Evolutionary conservation across 1,284 basidiomycete genomes (phyloP), one percentile per base, ranked within the genome.

Genomic region (Ganoderma lucidum): DNA sequence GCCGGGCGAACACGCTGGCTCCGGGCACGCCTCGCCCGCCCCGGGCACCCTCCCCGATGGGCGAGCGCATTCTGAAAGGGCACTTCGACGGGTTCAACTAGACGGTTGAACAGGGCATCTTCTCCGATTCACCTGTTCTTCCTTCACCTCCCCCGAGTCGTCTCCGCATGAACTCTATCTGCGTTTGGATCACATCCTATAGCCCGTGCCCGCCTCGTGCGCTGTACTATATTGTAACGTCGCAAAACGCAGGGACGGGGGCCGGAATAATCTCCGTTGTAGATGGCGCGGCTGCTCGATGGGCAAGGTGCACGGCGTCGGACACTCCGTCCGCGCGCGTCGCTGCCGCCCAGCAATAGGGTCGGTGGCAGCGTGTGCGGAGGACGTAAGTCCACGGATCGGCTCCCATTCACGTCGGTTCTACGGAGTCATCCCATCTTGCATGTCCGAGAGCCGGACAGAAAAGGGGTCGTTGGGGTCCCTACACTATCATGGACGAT

Each of bases 81-180:
- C 93, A 94, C 74, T 94, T 94, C 74, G 92, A 94, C 76, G 90
- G 93, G 53, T 94, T 94, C 83, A 92, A 92, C 79, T 91, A 71
- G 60, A 64, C 48, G 35, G 39, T 60, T 44, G 35, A 15, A 30
- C 17, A 19, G 28, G 44, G 62, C 48, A 17, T 32, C 48, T 42
- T 15, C 59, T 44, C 42, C 30, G 28, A n/a, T 15, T 19, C 23
- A 10, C 58, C 58, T 23, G 5, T 51, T 12, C 10, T 10, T 23
- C 53, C 15, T 6, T 32, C 53, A 8, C 15, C 14, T 32, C 10
- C 28, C 10, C 30, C 30, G 53, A 32, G 28, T 55, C 53, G 53
- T 19, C 14, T 32, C 17, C 53, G 30, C 53, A 32, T 56, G 53
- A 56, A 56, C 53, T 35, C 53, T 56, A 32, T 28, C 30, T 15